phyloP scores from a whole-genome alignment of 768 basidiomycete genomes.

The Mrakia blollopis region DNA sequence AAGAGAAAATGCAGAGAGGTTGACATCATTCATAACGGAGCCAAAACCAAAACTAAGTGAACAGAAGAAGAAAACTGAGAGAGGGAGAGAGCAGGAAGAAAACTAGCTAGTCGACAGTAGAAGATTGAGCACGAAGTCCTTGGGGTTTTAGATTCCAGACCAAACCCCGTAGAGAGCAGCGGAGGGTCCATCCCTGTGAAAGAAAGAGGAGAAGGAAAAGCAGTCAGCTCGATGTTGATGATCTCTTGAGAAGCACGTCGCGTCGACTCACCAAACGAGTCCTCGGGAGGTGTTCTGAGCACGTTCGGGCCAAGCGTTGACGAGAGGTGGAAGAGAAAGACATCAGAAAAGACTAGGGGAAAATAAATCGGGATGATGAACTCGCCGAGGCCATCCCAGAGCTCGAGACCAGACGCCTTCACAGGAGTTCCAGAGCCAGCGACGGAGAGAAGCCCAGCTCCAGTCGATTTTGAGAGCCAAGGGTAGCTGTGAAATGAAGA shows the following conservation, averaged over 20 bases:
- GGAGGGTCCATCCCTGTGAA: conserved; percentile 23
- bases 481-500: conserved; percentile 35
- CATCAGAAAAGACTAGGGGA: background rate
- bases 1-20: too few species aligned
- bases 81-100: too few species aligned
- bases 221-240: background rate
- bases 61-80: too few species aligned
- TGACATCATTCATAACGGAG: too few species aligned
- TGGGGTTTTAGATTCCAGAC: background rate
- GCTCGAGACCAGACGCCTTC: conserved; percentile 30
- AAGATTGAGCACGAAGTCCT: too few species aligned
- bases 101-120: too few species aligned
- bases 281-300: conserved; percentile 32
- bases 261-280: conserved; percentile 33
- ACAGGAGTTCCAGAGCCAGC: conserved; percentile 23
- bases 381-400: conserved; percentile 37
- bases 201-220: background rate
- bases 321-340: background rate
- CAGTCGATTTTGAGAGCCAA: conserved; percentile 35
- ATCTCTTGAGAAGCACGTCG: background rate
- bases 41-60: too few species aligned
- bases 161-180: conserved; percentile 3
- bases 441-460: conserved; percentile 34
- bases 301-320: conserved; percentile 36
- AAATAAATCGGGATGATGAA: background rate